A percentile compares a stretch with the other conserved stretches of the same genome.
Conservation (phyloP, 2,329 filamentous ascomycete species). For the Monascus ruber region DNA sequence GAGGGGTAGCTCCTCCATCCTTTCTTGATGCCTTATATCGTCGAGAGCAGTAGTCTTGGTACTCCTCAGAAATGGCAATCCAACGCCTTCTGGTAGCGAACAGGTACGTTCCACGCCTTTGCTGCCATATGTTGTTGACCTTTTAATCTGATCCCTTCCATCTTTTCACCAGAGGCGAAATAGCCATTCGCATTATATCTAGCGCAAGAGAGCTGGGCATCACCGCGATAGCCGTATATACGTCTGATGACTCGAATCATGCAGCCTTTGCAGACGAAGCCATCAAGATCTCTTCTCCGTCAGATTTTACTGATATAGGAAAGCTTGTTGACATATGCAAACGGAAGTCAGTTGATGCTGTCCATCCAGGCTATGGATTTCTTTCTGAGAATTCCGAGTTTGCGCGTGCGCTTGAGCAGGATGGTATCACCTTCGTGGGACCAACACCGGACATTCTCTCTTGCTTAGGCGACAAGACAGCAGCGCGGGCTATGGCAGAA, state of each 20-base stretch:
- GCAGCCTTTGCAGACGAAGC: constrained; percentile 40
- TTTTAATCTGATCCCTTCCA: not conserved
- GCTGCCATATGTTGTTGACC: not conserved
- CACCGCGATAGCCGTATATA: constrained; percentile 47
- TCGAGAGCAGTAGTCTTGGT: too few species aligned
- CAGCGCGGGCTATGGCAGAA: constrained; percentile 41
- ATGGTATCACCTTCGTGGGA: constrained; percentile 40
- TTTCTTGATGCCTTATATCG: too few species aligned
- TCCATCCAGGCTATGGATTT: constrained; percentile 55
- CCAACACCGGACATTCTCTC: constrained; percentile 47
- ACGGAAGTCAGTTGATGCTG: constrained; percentile 41
- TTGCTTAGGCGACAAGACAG: constrained; percentile 46
- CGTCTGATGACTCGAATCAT: constrained; percentile 44
- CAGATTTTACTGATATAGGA: constrained; percentile 43
- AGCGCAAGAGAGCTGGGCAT: constrained; percentile 48
- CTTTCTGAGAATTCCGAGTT: constrained; percentile 46
- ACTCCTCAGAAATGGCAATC: not conserved
- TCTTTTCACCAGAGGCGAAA: constrained; percentile 43
- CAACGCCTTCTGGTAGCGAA: not conserved
- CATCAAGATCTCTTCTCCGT: constrained; percentile 40
- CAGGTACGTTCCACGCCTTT: not conserved
- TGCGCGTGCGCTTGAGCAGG: constrained; percentile 40
- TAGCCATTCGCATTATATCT: constrained; percentile 49
- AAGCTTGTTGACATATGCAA: constrained; percentile 38
- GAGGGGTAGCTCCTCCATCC: too few species aligned